These are phyloP conservation scores for Clathrospora elynae DNA, from an alignment of 2,329 filamentous ascomycete species.

Conservation along the genomic window DNA sequence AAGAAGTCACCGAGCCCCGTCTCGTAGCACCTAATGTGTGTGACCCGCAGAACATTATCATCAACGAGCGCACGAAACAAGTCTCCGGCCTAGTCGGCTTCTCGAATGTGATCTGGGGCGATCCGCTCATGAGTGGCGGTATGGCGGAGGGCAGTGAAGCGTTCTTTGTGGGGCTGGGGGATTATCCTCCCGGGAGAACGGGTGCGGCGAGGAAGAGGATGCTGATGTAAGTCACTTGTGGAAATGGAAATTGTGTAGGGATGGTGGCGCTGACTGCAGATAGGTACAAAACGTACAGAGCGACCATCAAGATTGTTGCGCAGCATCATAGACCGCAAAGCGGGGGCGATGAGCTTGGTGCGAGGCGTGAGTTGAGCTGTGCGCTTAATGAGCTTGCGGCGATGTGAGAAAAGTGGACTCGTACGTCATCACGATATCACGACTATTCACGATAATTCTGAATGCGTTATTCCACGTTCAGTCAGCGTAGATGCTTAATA, in stretches of 20 bases:
- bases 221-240: constrained; percentile 48
- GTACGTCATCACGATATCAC: too few species aligned
- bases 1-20: constrained; percentile 57
- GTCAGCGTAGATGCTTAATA: too few species aligned
- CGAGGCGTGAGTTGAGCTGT: constrained; percentile 49
- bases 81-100: constrained; percentile 60
- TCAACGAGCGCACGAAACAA: constrained; percentile 56
- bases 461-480: too few species aligned
- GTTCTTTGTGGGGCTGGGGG: constrained; percentile 53
- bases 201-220: constrained; percentile 44
- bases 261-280: constrained; percentile 9
- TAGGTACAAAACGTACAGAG: constrained; percentile 55
- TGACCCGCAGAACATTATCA: constrained; percentile 56
- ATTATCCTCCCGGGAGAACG: constrained; percentile 40
- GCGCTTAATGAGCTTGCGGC: constrained; percentile 48
- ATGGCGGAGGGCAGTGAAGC: constrained; percentile 45
- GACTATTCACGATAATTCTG: too few species aligned
- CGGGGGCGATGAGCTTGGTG: constrained; percentile 50
- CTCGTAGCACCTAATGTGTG: constrained; percentile 59
- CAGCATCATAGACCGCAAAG: constrained; percentile 53
- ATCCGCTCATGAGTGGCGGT: constrained; percentile 59
- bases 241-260: neutral
- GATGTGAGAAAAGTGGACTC: constrained; percentile 8
- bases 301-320: constrained; percentile 50
- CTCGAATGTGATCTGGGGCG: constrained; percentile 61